These are phyloP conservation scores for Anethum foeniculum DNA, from an alignment of 140 eudicot genomes.

Conservation along the genomic window DNA sequence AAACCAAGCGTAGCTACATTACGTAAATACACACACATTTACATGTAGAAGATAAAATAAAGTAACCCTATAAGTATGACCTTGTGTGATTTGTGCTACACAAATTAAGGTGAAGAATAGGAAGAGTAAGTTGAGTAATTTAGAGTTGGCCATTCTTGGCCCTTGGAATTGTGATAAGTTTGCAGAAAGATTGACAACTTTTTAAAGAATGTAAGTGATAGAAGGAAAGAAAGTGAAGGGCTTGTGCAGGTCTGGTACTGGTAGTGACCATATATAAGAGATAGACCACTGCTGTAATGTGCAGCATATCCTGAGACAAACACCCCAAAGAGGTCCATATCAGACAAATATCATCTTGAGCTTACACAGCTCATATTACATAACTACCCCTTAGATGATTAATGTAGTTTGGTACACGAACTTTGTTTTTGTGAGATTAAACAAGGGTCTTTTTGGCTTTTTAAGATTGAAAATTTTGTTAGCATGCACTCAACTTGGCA, in stretches of 20 bases:
- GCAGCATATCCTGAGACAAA: conserved; percentile 10
- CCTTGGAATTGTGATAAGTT: conserved; percentile 10
- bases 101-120: conserved; percentile 33
- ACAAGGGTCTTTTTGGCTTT: not conserved
- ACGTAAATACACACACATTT: not conserved
- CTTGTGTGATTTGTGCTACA: conserved; percentile 43
- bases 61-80: conserved; percentile 24
- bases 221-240: conserved; percentile 17
- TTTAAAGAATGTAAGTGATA: conserved; percentile 32
- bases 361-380: conserved; percentile 19
- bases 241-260: conserved; percentile 33
- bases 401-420: not conserved
- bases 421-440: not conserved
- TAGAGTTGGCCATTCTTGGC: conserved; percentile 37
- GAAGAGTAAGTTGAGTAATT: conserved; percentile 22
- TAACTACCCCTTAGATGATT: conserved; percentile 16
- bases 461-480: not conserved
- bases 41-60: not conserved
- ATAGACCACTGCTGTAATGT: conserved; percentile 21
- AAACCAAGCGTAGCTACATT: not conserved
- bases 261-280: conserved; percentile 48
- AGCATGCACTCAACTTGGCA: conserved; percentile 1
- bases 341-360: conserved; percentile 27
- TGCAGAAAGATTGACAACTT: conserved; percentile 20
- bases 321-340: conserved; percentile 45